phyloP scores from a whole-genome alignment of 2,329 filamentous ascomycete genomes.

The Reticulascus tulasneorum region DNA sequence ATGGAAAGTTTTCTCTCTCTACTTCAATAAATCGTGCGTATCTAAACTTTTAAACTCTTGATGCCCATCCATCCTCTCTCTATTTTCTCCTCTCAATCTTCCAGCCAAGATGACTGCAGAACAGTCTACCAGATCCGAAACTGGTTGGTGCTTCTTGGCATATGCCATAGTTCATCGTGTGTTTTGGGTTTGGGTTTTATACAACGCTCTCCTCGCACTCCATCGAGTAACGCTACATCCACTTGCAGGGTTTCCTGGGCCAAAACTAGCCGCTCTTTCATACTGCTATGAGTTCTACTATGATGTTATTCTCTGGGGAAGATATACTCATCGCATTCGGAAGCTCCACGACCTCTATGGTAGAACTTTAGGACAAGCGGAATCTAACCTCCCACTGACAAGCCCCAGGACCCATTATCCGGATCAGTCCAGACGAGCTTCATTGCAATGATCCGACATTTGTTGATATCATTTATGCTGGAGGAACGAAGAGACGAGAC shows the following conservation, averaged over 20 bases:
- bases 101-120: no score
- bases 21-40: no score
- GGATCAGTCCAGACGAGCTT: slow-evolving; percentile 22
- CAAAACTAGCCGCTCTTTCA: slow-evolving; percentile 17
- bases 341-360: slow-evolving; percentile 21
- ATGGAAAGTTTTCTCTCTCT: no score
- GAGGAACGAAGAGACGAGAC: slow-evolving; percentile 11
- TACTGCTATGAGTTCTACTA: slow-evolving; percentile 21
- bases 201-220: slow-evolving; percentile 4
- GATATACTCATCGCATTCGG: slow-evolving; percentile 15
- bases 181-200: slow-evolving; percentile 8
- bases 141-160: slow-evolving; percentile 22
- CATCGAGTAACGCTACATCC: slow-evolving; percentile 15
- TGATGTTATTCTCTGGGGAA: slow-evolving; percentile 16
- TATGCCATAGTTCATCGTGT: slow-evolving; percentile 19
- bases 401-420: slow-evolving; percentile 20
- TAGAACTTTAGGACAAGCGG: slow-evolving; percentile 1
- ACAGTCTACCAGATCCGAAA: no score
- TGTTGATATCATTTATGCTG: slow-evolving; percentile 19
- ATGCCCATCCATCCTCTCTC: no score
- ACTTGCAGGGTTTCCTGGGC: slow-evolving; percentile 16
- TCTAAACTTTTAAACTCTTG: no score
- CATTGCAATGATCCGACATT: slow-evolving; percentile 23
- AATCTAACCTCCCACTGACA: background rate
- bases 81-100: no score